Evolutionary conservation across 768 basidiomycete species (phyloP).

Genomic region (Boletus rubescentipes): DNA sequence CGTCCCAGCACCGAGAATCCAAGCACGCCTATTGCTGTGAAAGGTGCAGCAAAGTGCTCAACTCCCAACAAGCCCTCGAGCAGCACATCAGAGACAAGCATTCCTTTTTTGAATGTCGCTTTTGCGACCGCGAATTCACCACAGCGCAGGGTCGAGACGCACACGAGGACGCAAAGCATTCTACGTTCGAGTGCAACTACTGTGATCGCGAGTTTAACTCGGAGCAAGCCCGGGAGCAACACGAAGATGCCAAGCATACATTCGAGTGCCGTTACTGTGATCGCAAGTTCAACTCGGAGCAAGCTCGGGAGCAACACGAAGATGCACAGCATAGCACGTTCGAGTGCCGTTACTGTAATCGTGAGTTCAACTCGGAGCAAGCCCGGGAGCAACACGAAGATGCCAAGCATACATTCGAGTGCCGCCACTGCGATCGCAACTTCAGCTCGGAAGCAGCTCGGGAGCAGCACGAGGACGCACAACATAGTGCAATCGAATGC

Average conservation of each 20-base stretch:
- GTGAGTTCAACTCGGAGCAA: too few relatives aligned
- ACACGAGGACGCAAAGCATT: conserved; percentile 17
- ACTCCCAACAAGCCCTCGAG: conserved; percentile 11
- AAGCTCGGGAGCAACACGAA: too few relatives aligned
- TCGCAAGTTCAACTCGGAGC: too few relatives aligned
- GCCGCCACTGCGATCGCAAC: not conserved
- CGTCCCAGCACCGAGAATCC: conserved; percentile 12
- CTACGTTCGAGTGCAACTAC: conserved; percentile 11
- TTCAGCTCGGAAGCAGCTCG: not conserved
- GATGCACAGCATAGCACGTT: too few relatives aligned
- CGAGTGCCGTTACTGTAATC: too few relatives aligned
- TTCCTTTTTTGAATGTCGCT: conserved; percentile 9
- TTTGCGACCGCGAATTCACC: conserved; percentile 13
- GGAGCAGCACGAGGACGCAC: not conserved
- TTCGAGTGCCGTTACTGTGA: not conserved
- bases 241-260: conserved; percentile 11
- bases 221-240: conserved; percentile 1
- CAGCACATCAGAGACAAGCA: conserved; percentile 17
- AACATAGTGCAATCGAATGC: not conserved
- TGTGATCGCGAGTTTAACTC: conserved; percentile 10
- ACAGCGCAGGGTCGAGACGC: too few relatives aligned
- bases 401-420: not conserved
- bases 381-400: too few relatives aligned
- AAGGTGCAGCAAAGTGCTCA: conserved; percentile 6
- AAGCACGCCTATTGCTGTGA: conserved; percentile 12